Evolutionary conservation across 1,284 basidiomycete genomes (phyloP), one percentile per base, ranked within the genome.

Genomic region (Ustilago bromivora): DNA sequence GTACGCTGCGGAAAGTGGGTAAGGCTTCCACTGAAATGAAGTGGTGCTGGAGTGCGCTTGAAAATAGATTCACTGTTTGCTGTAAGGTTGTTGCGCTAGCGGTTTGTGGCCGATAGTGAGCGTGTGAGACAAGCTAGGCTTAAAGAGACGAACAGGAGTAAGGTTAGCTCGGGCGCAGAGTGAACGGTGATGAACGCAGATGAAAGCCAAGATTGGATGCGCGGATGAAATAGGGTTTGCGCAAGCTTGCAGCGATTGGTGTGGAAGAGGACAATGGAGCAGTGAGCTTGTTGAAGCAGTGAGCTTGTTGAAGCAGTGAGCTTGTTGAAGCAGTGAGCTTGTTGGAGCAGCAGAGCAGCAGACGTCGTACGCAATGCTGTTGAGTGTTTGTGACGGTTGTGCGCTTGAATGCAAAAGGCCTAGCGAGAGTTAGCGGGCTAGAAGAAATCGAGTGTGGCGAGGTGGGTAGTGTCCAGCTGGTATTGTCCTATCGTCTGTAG

Each of bases 11-110:
- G 19, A 11, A 23, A 31, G 55, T 57, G 61, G 54, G 61, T 55
- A 53, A 46, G n/a, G 31, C 7, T 19, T 11, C 10, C 32, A 17
- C 12, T 43, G 68, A 57, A 66, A 71, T 71, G 63, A 71, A 71
- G 31, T 57, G 47, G 34, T 53, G 54, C 38, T 70, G 68, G 58
- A 61, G 53, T 61, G 67, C 58, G 57, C 61, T 10, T 19, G 6
- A 31, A 13, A 49, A 49, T 31, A 28, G 46, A 9, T 13, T 19
- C 46, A 13, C 46, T 15, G 49, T 32, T 17, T 51, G 28, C 23
- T 28, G 13, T 13, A 63, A 69, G 38, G 41, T 59, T 52, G 57
- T 55, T 57, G 53, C 36, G 12, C 49, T 51, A 40, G n/a, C 17
- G 41, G 43, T 7, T 19, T 46, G 13, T 46, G n/a, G 43, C n/a